Conservation (phyloP, 2,329 filamentous ascomycete genomes). For the Fusarium mundagurra region DNA sequence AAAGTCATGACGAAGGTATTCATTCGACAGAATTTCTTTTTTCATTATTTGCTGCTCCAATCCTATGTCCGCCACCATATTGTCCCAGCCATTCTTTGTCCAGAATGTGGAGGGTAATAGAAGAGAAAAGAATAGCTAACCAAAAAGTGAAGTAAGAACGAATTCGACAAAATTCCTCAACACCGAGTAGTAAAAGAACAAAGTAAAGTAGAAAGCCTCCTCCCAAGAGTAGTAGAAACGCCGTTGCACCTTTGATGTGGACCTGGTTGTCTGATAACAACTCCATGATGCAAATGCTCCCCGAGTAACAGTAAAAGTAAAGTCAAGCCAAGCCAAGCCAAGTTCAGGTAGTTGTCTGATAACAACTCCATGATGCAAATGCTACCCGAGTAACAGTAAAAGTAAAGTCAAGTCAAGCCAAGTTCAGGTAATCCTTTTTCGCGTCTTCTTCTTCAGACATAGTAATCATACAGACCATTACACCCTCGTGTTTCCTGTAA, state of each 20-base stretch:
- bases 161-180: background rate
- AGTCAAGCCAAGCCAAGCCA: background rate
- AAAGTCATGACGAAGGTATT: background rate
- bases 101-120: constrained; percentile 4
- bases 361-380: constrained; percentile 32
- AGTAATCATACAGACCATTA: constrained; percentile 36
- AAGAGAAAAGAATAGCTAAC: background rate
- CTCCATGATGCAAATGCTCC: constrained; percentile 21
- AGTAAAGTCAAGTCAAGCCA: background rate
- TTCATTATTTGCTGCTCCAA: constrained; percentile 15
- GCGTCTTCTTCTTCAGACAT: constrained; percentile 1
- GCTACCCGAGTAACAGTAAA: background rate
- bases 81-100: background rate
- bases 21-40: background rate
- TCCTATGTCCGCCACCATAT: constrained; percentile 12
- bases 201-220: background rate
- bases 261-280: constrained; percentile 28
- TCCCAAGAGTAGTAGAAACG: constrained; percentile 7
- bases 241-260: constrained; percentile 6
- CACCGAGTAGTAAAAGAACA: constrained; percentile 1
- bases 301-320: background rate
- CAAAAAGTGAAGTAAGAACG: background rate
- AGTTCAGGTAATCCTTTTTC: constrained; percentile 1
- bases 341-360: constrained; percentile 10
- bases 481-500: constrained; percentile 5